Evolutionary conservation across 2,329 filamentous ascomycete species (phyloP).

Genomic region (Dactylellina leptospora): DNA sequence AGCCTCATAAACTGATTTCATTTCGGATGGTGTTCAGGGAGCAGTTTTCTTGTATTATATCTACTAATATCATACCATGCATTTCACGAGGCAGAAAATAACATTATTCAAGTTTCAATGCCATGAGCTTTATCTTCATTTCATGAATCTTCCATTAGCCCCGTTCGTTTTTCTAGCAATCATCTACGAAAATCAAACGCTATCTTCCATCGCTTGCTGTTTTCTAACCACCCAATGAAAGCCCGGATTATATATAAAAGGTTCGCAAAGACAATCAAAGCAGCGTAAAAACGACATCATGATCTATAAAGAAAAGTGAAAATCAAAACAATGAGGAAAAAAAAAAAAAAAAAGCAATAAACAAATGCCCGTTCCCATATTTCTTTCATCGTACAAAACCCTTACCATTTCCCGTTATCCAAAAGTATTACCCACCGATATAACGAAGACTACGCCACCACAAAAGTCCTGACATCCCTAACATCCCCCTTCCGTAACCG

Average conservation of each 20-base stretch:
- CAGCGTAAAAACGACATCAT: no score
- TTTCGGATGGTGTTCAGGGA: no score
- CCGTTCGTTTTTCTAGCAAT: not conserved
- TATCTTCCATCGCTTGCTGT: not conserved
- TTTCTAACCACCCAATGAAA: not conserved
- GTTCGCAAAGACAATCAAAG: not conserved
- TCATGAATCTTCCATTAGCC: not conserved
- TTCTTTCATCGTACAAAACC: conserved; percentile 42
- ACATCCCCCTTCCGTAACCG: conserved; percentile 18
- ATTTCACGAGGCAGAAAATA: not conserved
- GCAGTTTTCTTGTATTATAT: conserved; percentile 3
- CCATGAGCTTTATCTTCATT: no score
- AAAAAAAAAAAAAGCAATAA: conserved; percentile 3
- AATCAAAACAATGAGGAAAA: conserved; percentile 19
- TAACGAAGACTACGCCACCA: conserved; percentile 17
- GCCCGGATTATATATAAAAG: conserved; percentile 10
- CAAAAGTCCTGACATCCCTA: conserved; percentile 33
- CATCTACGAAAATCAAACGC: not conserved
- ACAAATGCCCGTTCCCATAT: conserved; percentile 11
- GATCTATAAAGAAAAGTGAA: no score
- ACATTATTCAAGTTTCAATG: no score
- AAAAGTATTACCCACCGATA: not conserved
- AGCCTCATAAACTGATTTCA: no score
- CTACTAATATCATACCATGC: not conserved
- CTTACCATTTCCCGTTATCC: not conserved